Evolutionary conservation across 306 rosid species (phyloP), one percentile per base, ranked within the genome.

Genomic region (Cucumis melo): DNA sequence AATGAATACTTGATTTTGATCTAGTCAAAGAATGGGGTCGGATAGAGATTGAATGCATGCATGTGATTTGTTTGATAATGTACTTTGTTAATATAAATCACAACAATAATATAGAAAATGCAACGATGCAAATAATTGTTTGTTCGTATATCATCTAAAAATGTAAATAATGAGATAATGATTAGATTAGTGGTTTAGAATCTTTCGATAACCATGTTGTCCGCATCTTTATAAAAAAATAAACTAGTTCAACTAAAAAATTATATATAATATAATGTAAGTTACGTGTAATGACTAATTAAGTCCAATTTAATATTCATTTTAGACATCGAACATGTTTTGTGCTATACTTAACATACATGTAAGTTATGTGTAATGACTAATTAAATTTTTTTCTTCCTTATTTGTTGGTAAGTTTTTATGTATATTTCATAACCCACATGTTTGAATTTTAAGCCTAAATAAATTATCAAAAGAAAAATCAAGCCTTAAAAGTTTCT

Each of bases 1-100:
- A 32, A 32, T 32, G 5, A 5, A n/a, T 60, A 60, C 13, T 60
- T 27, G 39, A 0, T 19, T 65, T 65, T n/a, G 42, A 36, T 65
- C 4, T 41, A 41, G 74, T 42, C 74, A 68, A 44, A 68, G 7
- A 46, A 70, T 70, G 57, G 57, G 57, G 57, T 13, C 56, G 21
- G 36, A 21, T 14, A 23, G 21, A 44, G 38, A 42, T 42, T 70
- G 58, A 46, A 42, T 70, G 75, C 38, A 7, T 70, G 57, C 75
- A 70, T 70, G 75, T 70, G 75, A 46, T 44, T 68, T 68, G 75
- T 68, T 68, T 44, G 7, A 38, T 11, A 70, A 44, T 27, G 21
- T 70, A 44, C 21, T 44, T 68, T 44, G 56, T 14, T 44, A 44
- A 7, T 44, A 68, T 46, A 46, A 42, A 23, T n/a, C 38, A 46